These are phyloP conservation scores for Malassezia caprae DNA, from an alignment of 1,284 basidiomycete species.

Conservation along the genomic window DNA sequence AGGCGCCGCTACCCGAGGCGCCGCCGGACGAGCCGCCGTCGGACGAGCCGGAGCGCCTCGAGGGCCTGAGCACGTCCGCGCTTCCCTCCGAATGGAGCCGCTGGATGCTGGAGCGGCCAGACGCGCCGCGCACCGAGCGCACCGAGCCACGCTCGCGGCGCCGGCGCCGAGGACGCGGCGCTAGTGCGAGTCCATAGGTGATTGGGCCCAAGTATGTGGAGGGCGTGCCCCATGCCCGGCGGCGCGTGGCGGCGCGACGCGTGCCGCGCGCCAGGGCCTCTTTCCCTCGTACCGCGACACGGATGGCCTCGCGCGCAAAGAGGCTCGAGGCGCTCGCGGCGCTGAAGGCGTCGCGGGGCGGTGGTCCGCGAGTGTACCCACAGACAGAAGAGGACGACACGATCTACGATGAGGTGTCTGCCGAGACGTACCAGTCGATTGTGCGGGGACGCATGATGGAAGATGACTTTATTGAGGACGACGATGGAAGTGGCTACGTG, in stretches of 20 bases:
- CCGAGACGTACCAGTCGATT: constrained; percentile 78
- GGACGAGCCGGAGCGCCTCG: constrained; percentile 1
- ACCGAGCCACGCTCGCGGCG: constrained; percentile 1
- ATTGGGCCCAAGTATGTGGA: not conserved
- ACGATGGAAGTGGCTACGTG: constrained; percentile 81
- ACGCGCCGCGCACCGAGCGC: not conserved
- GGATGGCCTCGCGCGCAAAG: constrained; percentile 30
- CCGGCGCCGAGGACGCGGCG: constrained; percentile 10
- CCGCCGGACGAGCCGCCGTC: not conserved
- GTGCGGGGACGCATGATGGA: constrained; percentile 73
- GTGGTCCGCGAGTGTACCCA: constrained; percentile 13
- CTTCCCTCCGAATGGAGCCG: constrained; percentile 13
- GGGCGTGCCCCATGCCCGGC: not conserved
- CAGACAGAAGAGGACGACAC: constrained; percentile 53
- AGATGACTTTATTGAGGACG: constrained; percentile 86
- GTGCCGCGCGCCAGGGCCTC: constrained; percentile 1
- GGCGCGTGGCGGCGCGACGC: not conserved
- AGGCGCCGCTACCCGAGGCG: not conserved
- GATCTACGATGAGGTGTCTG: constrained; percentile 84
- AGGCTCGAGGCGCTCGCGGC: constrained; percentile 38
- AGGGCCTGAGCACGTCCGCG: constrained; percentile 11
- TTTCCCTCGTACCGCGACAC: not conserved
- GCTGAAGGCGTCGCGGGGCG: constrained; percentile 40
- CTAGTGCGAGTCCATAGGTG: constrained; percentile 8
- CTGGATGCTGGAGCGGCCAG: constrained; percentile 15